These are phyloP conservation scores for Stipa capillata DNA, from an alignment of 176 grass and related monocot genomes.

Conservation along the genomic window DNA sequence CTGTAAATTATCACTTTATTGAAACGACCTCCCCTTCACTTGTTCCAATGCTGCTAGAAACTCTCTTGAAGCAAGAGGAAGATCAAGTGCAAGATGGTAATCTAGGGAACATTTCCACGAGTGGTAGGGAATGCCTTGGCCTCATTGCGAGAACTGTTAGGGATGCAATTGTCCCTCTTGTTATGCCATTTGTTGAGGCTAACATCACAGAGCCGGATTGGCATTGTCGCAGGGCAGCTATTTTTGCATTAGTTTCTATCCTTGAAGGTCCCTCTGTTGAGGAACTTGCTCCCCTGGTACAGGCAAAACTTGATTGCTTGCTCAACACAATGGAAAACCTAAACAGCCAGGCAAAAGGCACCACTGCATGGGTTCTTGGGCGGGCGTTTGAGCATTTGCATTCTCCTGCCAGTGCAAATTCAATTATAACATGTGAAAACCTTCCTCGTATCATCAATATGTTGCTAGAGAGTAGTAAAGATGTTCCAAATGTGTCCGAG, in stretches of 20 bases:
- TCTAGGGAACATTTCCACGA: conserved; percentile 75
- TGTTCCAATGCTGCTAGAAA: conserved; percentile 78
- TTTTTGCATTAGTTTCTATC: conserved; percentile 85
- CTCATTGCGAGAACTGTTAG: conserved; percentile 70
- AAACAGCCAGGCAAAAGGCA: conserved; percentile 71
- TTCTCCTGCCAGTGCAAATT: conserved; percentile 37
- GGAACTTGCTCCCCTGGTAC: conserved; percentile 56
- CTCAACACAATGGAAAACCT: conserved; percentile 69
- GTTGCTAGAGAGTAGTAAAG: conserved; percentile 65
- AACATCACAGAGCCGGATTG: conserved; percentile 78
- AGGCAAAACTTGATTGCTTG: conserved; percentile 61
- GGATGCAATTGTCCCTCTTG: conserved; percentile 64
- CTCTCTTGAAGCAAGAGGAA: conserved; percentile 73
- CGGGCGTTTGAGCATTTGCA: conserved; percentile 82
- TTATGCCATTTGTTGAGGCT: conserved; percentile 70
- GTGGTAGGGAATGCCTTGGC: conserved; percentile 71
- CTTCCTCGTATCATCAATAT: conserved; percentile 58
- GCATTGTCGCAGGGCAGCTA: conserved; percentile 64
- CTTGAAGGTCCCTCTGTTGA: conserved; percentile 87
- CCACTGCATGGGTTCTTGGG: conserved; percentile 79
- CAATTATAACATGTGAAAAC: conserved; percentile 58
- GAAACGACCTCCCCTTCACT: conserved; percentile 73
- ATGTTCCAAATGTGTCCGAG: conserved; percentile 78
- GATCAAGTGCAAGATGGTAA: conserved; percentile 79
- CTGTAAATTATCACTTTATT: conserved; percentile 53